Percentiles rank a stretch among this genome's conserved stretches.
phyloP scores from a whole-genome alignment of 2,329 filamentous ascomycete species.

The Alternaria sp. region DNA sequence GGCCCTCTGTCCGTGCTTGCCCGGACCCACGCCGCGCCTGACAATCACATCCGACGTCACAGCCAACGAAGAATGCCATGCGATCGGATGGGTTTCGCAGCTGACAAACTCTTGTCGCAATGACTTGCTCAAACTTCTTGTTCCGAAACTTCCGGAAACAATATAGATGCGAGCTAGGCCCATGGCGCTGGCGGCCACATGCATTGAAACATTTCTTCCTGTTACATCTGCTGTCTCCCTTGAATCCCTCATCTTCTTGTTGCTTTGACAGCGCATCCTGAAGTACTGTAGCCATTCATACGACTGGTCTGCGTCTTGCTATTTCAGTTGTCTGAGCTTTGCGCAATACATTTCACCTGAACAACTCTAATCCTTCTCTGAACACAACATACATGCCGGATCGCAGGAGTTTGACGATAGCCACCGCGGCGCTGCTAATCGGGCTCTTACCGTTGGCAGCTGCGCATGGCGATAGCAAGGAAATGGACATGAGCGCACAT shows the following conservation, averaged over 20 bases:
- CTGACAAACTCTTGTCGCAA: slow-evolving; percentile 36
- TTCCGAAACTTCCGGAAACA: slow-evolving; percentile 37
- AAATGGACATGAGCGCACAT: slow-evolving; percentile 35
- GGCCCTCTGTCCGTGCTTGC: slow-evolving; percentile 4
- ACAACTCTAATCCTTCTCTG: neutral
- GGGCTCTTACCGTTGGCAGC: slow-evolving; percentile 47
- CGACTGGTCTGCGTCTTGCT: neutral
- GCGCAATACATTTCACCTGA: neutral
- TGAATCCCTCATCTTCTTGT: slow-evolving; percentile 6
- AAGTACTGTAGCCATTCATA: neutral
- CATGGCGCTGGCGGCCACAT: slow-evolving; percentile 6
- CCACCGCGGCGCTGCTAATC: slow-evolving; percentile 49
- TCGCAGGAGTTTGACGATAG: slow-evolving; percentile 26
- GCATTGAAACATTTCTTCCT: slow-evolving; percentile 3
- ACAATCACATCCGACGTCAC: slow-evolving; percentile 17
- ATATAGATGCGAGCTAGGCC: slow-evolving; percentile 17
- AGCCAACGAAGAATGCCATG: slow-evolving; percentile 25
- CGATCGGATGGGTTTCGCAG: slow-evolving; percentile 28
- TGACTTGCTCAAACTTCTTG: slow-evolving; percentile 16
- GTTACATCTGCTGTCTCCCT: slow-evolving; percentile 14
- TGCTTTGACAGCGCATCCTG: slow-evolving; percentile 1
- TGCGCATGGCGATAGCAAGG: slow-evolving; percentile 50
- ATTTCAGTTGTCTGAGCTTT: neutral
- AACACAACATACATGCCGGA: slow-evolving; percentile 37
- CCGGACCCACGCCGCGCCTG: slow-evolving; percentile 13